phyloP scores from a whole-genome alignment of 2,329 filamentous ascomycete species.

The Pyricularia sp. region DNA sequence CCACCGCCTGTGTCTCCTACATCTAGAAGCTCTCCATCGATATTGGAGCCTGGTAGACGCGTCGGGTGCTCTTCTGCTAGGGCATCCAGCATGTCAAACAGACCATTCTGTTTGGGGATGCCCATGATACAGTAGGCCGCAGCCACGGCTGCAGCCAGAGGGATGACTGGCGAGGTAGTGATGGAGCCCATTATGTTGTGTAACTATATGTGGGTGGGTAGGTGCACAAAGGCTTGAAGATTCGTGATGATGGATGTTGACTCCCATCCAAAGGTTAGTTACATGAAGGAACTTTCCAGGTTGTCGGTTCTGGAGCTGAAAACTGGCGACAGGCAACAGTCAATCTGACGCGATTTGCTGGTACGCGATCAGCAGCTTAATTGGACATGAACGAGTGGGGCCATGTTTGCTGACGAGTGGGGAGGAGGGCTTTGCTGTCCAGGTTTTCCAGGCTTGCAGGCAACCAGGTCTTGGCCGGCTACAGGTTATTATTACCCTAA shows the following conservation, averaged over 20 bases:
- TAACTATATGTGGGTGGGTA: background rate
- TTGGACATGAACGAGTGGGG: background rate
- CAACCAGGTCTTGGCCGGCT: too few relatives aligned
- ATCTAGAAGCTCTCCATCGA: background rate
- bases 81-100: background rate
- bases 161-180: background rate
- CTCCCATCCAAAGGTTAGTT: background rate
- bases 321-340: background rate
- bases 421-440: background rate
- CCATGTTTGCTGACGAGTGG: background rate
- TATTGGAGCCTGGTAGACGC: background rate
- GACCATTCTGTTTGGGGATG: background rate
- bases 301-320: background rate
- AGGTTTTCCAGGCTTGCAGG: too few relatives aligned
- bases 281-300: background rate
- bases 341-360: background rate
- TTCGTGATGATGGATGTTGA: background rate
- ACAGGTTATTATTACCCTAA: background rate
- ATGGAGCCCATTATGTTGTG: background rate
- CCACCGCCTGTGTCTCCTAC: background rate
- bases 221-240: background rate
- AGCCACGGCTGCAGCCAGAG: background rate
- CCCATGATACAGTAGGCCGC: slow-evolving; percentile 4
- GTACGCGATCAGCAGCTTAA: background rate
- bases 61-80: background rate